Conservation (phyloP, 2,329 filamentous ascomycete genomes). For the Fonsecaea pugnacius region DNA sequence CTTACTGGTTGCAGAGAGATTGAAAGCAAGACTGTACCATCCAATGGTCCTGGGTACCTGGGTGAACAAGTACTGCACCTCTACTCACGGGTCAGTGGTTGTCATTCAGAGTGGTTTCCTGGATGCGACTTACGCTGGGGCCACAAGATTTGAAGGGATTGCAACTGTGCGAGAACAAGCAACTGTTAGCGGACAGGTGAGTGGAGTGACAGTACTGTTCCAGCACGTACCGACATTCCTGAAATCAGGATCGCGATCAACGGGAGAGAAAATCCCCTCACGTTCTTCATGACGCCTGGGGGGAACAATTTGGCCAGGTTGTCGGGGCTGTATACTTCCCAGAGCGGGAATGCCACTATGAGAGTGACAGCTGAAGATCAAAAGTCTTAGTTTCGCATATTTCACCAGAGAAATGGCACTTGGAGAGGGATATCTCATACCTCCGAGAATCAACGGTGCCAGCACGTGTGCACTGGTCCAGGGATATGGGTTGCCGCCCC, state of each 20-base stretch:
- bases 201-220: no score
- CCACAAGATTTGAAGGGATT: conserved; percentile 10
- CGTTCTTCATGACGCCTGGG: conserved; percentile 2
- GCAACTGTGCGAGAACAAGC: no score
- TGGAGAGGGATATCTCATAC: conserved; percentile 26
- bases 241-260: conserved; percentile 1
- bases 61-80: conserved; percentile 13
- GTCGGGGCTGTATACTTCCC: conserved; percentile 19
- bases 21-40: conserved; percentile 19
- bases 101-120: background rate
- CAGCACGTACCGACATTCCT: conserved; percentile 4
- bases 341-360: conserved; percentile 19
- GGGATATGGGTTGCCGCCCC: conserved; percentile 47
- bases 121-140: conserved; percentile 7
- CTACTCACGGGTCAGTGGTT: background rate
- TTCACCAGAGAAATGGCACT: background rate
- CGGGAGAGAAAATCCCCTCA: conserved; percentile 8
- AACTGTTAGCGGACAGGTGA: no score
- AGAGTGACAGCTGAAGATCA: background rate
- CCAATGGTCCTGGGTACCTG: conserved; percentile 1
- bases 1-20: conserved; percentile 5
- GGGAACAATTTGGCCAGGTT: conserved; percentile 21
- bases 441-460: conserved; percentile 45
- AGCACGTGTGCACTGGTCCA: conserved; percentile 48
- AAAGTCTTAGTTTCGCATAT: background rate